A percentile compares a stretch with the other conserved stretches of the same genome.
phyloP scores from a whole-genome alignment of 164 flowering plant genomes.

The Chimonanthus salicifolius region DNA sequence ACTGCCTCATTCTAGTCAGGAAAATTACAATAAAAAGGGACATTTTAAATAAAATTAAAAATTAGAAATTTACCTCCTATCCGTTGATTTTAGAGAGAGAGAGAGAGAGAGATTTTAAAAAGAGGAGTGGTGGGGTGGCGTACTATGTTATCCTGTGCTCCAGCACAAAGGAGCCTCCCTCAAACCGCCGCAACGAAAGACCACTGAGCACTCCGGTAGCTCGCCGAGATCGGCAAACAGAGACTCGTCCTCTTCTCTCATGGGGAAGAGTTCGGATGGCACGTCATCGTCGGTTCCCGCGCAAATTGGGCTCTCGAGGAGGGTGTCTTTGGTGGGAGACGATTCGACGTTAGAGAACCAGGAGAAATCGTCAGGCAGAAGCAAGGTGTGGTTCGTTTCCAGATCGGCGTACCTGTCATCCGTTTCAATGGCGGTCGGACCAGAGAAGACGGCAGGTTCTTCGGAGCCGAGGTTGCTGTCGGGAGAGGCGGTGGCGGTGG shows the following conservation, averaged over 20 bases:
- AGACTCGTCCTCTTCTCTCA: conserved; percentile 67
- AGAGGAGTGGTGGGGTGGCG: not conserved
- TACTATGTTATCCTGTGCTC: conserved; percentile 27
- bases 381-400: conserved; percentile 23
- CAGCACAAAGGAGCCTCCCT: conserved; percentile 35
- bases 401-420: conserved; percentile 30
- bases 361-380: conserved; percentile 22
- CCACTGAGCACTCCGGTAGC: conserved; percentile 76
- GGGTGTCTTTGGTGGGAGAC: conserved; percentile 19
- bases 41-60: too few species aligned
- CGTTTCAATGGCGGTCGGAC: conserved; percentile 8
- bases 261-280: conserved; percentile 30
- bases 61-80: too few species aligned
- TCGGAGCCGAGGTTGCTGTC: not conserved
- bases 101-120: too few species aligned
- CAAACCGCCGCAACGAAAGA: conserved; percentile 40
- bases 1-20: too few species aligned
- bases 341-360: conserved; percentile 28
- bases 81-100: too few species aligned
- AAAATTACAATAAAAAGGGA: too few species aligned
- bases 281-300: conserved; percentile 27
- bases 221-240: conserved; percentile 85
- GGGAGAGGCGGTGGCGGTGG: conserved; percentile 13
- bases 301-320: conserved; percentile 51
- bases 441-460: not conserved